Conservation (phyloP, 331 rosid genomes). For the Cydonia oblonga region DNA sequence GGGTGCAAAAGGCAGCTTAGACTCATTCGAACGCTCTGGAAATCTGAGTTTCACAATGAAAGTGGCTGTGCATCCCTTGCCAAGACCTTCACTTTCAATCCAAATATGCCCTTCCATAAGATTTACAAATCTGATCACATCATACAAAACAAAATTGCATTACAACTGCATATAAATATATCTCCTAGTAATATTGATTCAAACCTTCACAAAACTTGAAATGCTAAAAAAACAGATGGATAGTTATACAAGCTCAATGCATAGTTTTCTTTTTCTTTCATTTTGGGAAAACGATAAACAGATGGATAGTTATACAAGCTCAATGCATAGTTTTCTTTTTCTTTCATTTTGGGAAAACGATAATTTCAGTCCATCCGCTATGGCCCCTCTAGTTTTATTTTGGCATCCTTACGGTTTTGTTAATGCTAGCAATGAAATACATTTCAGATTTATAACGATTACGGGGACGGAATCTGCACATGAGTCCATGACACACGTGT, state of each 20-base stretch:
- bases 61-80: conserved; percentile 75
- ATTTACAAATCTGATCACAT: conserved; percentile 76
- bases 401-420: not conserved
- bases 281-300: not conserved
- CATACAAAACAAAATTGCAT: not conserved
- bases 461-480: not conserved
- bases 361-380: not conserved
- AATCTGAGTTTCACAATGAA: conserved; percentile 79
- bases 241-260: not conserved
- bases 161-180: not conserved
- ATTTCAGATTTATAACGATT: not conserved
- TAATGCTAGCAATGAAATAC: not conserved
- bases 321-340: not conserved
- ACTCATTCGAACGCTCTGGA: conserved; percentile 57
- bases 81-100: conserved; percentile 92
- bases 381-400: not conserved
- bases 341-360: not conserved
- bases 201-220: not conserved
- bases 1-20: conserved; percentile 39
- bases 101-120: conserved; percentile 96
- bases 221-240: not conserved
- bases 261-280: not conserved
- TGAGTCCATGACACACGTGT: not conserved
- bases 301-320: not conserved
- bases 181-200: not conserved